Evolutionary conservation across 208 protist species (phyloP).

Genomic region (Histomonas meleagridis): DNA sequence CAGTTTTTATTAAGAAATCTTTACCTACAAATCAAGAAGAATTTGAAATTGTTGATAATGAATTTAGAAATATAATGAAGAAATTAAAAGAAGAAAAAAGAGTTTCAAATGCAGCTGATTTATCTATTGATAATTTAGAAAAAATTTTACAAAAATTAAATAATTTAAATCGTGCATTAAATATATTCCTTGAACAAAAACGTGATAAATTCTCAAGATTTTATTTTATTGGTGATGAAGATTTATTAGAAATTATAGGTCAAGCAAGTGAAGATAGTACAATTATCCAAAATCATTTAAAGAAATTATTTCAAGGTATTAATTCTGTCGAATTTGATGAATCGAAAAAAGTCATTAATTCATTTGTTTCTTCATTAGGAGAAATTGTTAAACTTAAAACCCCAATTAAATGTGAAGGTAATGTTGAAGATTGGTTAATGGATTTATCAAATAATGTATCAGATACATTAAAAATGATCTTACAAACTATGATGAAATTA

Average conservation of each 20-base stretch:
- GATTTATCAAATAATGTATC: slow-evolving; percentile 59
- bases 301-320: slow-evolving; percentile 91
- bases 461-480: slow-evolving; percentile 63
- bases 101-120: slow-evolving; percentile 67
- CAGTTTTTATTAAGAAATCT: slow-evolving; percentile 84
- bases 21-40: slow-evolving; percentile 78
- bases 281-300: slow-evolving; percentile 87
- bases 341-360: neutral
- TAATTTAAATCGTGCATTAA: slow-evolving; percentile 81
- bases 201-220: slow-evolving; percentile 71
- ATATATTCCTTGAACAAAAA: slow-evolving; percentile 89
- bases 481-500: slow-evolving; percentile 76
- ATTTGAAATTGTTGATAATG: slow-evolving; percentile 78
- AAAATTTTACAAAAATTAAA: slow-evolving; percentile 81
- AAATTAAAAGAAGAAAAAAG: slow-evolving; percentile 59
- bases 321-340: slow-evolving; percentile 70
- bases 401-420: slow-evolving; percentile 70
- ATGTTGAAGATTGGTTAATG: slow-evolving; percentile 81
- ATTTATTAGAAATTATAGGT: slow-evolving; percentile 82
- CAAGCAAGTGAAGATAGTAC: slow-evolving; percentile 63
- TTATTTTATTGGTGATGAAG: slow-evolving; percentile 96
- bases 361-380: slow-evolving; percentile 47
- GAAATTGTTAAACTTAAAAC: slow-evolving; percentile 73
- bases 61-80: slow-evolving; percentile 78
- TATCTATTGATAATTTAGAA: slow-evolving; percentile 65